Evolutionary conservation across 2,329 filamentous ascomycete species (phyloP).

Genomic region (Fonsecaea multimorphosa): DNA sequence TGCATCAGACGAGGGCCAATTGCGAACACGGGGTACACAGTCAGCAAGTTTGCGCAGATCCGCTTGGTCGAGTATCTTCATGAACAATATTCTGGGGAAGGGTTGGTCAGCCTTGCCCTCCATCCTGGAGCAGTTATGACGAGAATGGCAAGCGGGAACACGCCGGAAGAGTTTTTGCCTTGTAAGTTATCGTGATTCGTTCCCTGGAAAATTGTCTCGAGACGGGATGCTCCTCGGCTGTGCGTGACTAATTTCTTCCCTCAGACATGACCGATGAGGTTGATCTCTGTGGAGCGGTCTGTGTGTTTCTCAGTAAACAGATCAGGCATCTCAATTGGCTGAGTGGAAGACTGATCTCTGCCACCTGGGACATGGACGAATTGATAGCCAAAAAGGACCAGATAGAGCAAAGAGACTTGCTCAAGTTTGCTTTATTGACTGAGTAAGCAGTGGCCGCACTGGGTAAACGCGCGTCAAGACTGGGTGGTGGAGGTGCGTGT

Average conservation of each 20-base stretch:
- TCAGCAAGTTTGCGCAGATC: conserved; percentile 48
- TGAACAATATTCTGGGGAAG: conserved; percentile 43
- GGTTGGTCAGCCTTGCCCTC: conserved; percentile 42
- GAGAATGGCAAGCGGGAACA: conserved; percentile 44
- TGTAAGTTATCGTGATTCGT: conserved; percentile 20
- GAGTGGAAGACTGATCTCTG: conserved; percentile 32
- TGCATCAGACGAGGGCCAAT: conserved; percentile 48
- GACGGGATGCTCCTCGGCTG: not conserved
- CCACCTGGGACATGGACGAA: conserved; percentile 36
- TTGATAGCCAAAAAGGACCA: conserved; percentile 28
- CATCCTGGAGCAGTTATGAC: conserved; percentile 49
- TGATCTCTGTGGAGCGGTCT: conserved; percentile 40
- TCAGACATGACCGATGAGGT: conserved; percentile 39
- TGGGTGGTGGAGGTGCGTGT: not conserved
- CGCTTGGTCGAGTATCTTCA: conserved; percentile 49
- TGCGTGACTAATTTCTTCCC: conserved; percentile 6
- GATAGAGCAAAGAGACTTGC: conserved; percentile 31
- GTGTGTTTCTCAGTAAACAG: conserved; percentile 37
- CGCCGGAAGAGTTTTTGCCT: conserved; percentile 37
- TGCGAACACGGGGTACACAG: conserved; percentile 49
- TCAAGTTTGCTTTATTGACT: conserved; percentile 29
- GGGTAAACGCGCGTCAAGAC: not conserved
- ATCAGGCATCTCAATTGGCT: conserved; percentile 28
- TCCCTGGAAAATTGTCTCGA: not conserved
- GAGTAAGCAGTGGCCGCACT: not conserved